Evolutionary conservation across 192 early-diverging fungal species (phyloP).

Genomic region (Gonapodya sp.): DNA sequence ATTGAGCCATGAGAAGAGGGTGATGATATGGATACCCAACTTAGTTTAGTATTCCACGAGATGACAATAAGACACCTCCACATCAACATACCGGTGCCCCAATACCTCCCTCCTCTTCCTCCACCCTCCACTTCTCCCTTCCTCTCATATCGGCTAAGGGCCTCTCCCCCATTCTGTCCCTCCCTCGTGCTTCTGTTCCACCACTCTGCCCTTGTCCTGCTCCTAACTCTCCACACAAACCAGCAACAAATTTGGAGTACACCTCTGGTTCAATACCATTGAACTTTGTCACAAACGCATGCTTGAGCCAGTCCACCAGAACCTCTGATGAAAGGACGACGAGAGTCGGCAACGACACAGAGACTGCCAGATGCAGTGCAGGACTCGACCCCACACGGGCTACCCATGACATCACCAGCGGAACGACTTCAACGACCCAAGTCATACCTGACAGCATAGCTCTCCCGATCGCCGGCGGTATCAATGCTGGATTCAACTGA

Average conservation of each 20-base stretch:
- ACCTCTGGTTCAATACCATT: conserved; percentile 84
- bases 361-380: background rate
- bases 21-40: too few relatives aligned
- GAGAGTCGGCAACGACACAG: conserved; percentile 63
- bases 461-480: background rate
- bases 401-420: background rate
- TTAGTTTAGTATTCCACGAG: too few relatives aligned
- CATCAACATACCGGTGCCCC: background rate
- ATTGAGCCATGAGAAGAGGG: too few relatives aligned
- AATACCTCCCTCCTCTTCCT: background rate
- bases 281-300: conserved; percentile 96
- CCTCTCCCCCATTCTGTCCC: conserved; percentile 20
- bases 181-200: conserved; percentile 25
- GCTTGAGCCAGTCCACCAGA: conserved; percentile 94
- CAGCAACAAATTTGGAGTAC: conserved; percentile 77
- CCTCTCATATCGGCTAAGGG: background rate
- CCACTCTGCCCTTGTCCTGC: conserved; percentile 34
- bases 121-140: conserved; percentile 3
- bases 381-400: background rate
- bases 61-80: too few relatives aligned
- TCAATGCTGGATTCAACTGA: too few relatives aligned
- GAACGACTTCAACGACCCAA: background rate
- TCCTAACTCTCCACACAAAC: conserved; percentile 79
- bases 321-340: conserved; percentile 83
- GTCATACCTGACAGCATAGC: background rate